Evolutionary conservation across 805 yeast genomes (phyloP).

Genomic region (Saccharomycopsis sp.): DNA sequence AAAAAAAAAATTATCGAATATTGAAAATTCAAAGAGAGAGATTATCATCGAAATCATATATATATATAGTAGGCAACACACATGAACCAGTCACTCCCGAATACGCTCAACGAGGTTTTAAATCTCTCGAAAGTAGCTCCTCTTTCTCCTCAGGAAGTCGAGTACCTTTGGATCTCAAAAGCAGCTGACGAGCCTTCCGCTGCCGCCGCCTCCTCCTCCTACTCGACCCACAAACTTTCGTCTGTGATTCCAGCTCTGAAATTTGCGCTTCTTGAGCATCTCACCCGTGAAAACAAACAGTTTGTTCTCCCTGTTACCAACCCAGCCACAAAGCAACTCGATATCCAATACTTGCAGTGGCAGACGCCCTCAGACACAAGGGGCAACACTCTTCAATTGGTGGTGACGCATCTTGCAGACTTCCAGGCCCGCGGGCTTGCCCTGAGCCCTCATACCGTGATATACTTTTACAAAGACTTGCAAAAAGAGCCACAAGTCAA

Average conservation of each 20-base stretch:
- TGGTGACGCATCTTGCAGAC: slow-evolving; percentile 14
- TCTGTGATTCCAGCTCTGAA: slow-evolving; percentile 7
- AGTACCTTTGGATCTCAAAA: slow-evolving; percentile 17
- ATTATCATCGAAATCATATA: no score
- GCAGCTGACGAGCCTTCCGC: not conserved
- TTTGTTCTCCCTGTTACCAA: slow-evolving; percentile 17
- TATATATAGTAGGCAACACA: no score
- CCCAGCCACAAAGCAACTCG: slow-evolving; percentile 13
- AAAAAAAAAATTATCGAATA: no score
- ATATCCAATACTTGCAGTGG: slow-evolving; percentile 20
- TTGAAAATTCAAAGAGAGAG: no score
- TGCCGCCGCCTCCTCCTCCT: no score
- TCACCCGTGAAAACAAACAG: slow-evolving; percentile 7
- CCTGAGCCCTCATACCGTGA: slow-evolving; percentile 16
- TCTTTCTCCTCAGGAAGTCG: slow-evolving; percentile 13
- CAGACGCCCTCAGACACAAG: slow-evolving; percentile 7
- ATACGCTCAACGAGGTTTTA: slow-evolving; percentile 6
- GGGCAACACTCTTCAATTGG: slow-evolving; percentile 7
- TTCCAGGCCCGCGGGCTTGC: slow-evolving; percentile 12
- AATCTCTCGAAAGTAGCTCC: slow-evolving; percentile 11
- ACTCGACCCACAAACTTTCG: no score
- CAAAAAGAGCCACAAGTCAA: not conserved
- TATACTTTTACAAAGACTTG: slow-evolving; percentile 17
- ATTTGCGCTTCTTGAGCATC: slow-evolving; percentile 7
- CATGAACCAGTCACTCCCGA: slow-evolving; percentile 6